These are phyloP conservation scores for Apiospora marii DNA, from an alignment of 2,329 filamentous ascomycete genomes.

Conservation along the genomic window DNA sequence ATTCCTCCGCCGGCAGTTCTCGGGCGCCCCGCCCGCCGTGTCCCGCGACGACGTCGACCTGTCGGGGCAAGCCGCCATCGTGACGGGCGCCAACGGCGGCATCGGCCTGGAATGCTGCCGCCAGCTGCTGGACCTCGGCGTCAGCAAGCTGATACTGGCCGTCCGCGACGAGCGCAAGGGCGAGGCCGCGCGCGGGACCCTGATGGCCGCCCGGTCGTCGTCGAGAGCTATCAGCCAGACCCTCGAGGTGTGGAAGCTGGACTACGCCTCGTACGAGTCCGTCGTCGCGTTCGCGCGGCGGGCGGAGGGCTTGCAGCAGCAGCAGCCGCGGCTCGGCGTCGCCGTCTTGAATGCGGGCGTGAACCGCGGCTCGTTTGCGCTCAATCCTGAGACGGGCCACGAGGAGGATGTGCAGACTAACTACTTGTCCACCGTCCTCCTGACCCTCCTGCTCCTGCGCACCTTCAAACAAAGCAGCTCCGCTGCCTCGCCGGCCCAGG, in stretches of 20 bases:
- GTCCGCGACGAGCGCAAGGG: slow-evolving; percentile 42
- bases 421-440: slow-evolving; percentile 57
- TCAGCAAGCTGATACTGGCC: slow-evolving; percentile 43
- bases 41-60: slow-evolving; percentile 7
- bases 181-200: slow-evolving; percentile 8
- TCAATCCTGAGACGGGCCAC: slow-evolving; percentile 36
- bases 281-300: slow-evolving; percentile 48
- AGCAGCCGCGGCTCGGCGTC: slow-evolving; percentile 46
- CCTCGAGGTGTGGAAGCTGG: slow-evolving; percentile 51
- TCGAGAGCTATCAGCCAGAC: slow-evolving; percentile 33
- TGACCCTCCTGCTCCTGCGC: slow-evolving; percentile 55
- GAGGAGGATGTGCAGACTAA: slow-evolving; percentile 59
- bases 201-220: neutral
- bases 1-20: slow-evolving; percentile 28
- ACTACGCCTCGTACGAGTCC: slow-evolving; percentile 49
- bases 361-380: slow-evolving; percentile 31
- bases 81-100: slow-evolving; percentile 44
- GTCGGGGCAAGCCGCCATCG: slow-evolving; percentile 31
- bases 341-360: slow-evolving; percentile 46
- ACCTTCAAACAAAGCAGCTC: slow-evolving; percentile 34
- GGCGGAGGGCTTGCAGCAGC: slow-evolving; percentile 41
- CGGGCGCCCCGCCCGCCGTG: slow-evolving; percentile 24
- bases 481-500: neutral
- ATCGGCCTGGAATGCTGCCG: slow-evolving; percentile 43
- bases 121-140: slow-evolving; percentile 40